A percentile compares a stretch with the other conserved stretches of the same genome.
These are phyloP conservation scores for Aspergillus wentii DNA, from an alignment of 495 filamentous ascomycete genomes.

Conservation along the genomic window DNA sequence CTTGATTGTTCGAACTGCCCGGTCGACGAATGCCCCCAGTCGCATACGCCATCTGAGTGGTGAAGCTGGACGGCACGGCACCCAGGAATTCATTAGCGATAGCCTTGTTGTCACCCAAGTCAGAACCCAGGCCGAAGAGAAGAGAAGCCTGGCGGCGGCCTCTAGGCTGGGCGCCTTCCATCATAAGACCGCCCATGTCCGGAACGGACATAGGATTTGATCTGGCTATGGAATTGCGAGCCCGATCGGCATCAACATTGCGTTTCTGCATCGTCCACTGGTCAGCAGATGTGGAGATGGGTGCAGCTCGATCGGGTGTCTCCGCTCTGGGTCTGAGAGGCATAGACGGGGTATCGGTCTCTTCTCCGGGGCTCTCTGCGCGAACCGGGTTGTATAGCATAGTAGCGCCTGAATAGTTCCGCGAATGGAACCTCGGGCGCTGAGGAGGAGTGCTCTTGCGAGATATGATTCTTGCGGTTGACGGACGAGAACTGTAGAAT, in stretches of 20 bases:
- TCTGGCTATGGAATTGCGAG: conserved; percentile 47
- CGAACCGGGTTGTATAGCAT: conserved; percentile 57
- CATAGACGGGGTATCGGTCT: conserved; percentile 31
- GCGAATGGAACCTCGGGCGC: conserved; percentile 29
- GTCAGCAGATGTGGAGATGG: conserved; percentile 19
- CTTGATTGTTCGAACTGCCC: conserved; percentile 45
- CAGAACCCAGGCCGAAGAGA: conserved; percentile 65
- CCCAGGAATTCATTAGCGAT: conserved; percentile 47
- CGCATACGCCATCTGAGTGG: conserved; percentile 72
- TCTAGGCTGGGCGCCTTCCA: conserved; percentile 24
- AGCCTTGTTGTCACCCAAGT: conserved; percentile 65
- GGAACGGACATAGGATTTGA: conserved; percentile 49
- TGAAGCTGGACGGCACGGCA: conserved; percentile 68
- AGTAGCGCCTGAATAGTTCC: conserved; percentile 72
- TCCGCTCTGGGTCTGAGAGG: conserved; percentile 17
- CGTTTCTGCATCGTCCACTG: conserved; percentile 25
- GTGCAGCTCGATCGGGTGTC: conserved; percentile 18
- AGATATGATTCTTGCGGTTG: conserved; percentile 34
- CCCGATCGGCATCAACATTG: conserved; percentile 11
- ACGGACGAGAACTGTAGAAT: conserved; percentile 43
- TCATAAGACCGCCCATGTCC: conserved; percentile 40
- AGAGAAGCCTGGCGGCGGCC: conserved; percentile 48
- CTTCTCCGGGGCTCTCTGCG: conserved; percentile 44
- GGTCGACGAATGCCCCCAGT: conserved; percentile 41
- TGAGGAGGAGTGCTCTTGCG: conserved; percentile 35